A percentile compares a stretch with the other conserved stretches of the same genome.
Conservation (phyloP, 139 green algal genomes). For the Microglena sp. region DNA sequence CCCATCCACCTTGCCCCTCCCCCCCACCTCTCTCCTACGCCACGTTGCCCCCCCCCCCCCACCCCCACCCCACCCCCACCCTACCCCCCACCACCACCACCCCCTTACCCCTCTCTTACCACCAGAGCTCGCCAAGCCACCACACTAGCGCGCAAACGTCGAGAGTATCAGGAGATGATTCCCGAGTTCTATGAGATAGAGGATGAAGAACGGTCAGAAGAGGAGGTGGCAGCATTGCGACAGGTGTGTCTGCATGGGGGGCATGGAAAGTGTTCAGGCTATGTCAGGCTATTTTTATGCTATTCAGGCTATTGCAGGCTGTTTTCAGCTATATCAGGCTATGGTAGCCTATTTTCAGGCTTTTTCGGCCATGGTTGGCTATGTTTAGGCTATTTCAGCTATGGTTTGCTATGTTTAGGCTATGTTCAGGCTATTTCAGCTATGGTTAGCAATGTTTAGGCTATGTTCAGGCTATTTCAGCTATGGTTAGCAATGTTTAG, state of each 20-base stretch:
- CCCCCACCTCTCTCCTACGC: neutral
- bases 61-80: neutral
- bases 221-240: slow-evolving; percentile 68
- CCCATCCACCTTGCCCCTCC: neutral
- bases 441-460: no score
- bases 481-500: no score
- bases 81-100: neutral
- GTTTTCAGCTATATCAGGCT: neutral
- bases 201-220: slow-evolving; percentile 56
- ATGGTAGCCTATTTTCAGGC: neutral
- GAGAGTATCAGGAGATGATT: slow-evolving; percentile 74
- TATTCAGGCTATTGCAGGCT: neutral
- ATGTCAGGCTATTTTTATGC: neutral
- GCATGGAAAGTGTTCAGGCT: neutral
- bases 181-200: slow-evolving; percentile 76
- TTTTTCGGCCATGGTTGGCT: no score
- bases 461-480: no score
- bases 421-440: no score
- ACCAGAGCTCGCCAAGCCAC: neutral
- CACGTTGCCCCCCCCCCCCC: neutral
- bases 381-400: no score
- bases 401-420: no score
- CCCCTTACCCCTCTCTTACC: neutral
- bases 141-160: slow-evolving; percentile 60
- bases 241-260: slow-evolving; percentile 55